A percentile compares a stretch with the other conserved stretches of the same genome.
These are phyloP conservation scores for Mycocentrospora acerina DNA, from an alignment of 2,329 filamentous ascomycete species.

Conservation along the genomic window DNA sequence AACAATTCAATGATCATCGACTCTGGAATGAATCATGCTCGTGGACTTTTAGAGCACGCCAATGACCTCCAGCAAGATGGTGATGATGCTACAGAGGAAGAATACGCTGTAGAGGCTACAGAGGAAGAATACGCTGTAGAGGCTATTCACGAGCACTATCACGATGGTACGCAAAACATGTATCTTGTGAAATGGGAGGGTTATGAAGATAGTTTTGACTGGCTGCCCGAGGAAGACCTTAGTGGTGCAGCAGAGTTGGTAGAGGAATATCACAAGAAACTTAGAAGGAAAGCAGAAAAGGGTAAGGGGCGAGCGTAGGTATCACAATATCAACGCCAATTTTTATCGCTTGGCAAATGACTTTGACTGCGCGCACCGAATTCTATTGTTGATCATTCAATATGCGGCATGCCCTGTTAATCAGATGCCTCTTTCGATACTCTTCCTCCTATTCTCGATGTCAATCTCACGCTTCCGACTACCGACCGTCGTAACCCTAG, in stretches of 20 bases:
- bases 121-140: slow-evolving; percentile 34
- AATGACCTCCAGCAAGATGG: neutral
- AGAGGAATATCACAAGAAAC: slow-evolving; percentile 21
- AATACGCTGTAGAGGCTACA: slow-evolving; percentile 5
- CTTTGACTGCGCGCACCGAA: no score
- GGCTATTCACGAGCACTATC: slow-evolving; percentile 28
- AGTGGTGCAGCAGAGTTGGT: slow-evolving; percentile 29
- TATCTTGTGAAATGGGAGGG: slow-evolving; percentile 41
- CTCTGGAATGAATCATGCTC: no score
- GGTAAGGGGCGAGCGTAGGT: no score
- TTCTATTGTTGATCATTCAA: no score
- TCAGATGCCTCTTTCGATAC: no score
- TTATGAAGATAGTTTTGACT: slow-evolving; percentile 33
- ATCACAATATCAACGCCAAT: no score
- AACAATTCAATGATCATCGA: no score
- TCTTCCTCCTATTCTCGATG: no score
- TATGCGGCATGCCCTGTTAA: no score
- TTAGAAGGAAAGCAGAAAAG: slow-evolving; percentile 10
- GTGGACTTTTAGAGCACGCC: no score
- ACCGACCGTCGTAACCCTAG: slow-evolving; percentile 26
- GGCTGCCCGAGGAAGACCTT: slow-evolving; percentile 31
- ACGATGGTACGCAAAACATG: slow-evolving; percentile 19
- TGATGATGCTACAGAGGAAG: neutral
- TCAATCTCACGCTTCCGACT: no score
- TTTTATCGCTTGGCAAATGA: no score